These are phyloP conservation scores for Zychaea mexicana DNA, from an alignment of 371 early-diverging fungal species.

Conservation along the genomic window DNA sequence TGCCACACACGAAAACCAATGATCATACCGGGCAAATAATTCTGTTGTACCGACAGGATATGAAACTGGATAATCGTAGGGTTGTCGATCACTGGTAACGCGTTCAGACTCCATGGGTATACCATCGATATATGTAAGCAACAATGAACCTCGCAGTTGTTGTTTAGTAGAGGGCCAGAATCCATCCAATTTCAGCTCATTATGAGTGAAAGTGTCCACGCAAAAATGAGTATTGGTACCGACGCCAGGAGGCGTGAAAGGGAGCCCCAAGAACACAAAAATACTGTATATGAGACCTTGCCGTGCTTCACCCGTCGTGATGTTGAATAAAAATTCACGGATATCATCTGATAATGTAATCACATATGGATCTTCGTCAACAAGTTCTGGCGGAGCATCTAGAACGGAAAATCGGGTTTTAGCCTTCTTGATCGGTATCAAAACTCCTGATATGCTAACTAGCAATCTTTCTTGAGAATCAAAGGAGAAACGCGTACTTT, in stretches of 20 bases:
- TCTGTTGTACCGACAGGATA: slow-evolving; percentile 52
- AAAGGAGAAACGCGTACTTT: slow-evolving; percentile 7
- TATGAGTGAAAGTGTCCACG: slow-evolving; percentile 61
- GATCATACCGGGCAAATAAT: slow-evolving; percentile 35
- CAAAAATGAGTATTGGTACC: slow-evolving; percentile 52
- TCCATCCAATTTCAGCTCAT: slow-evolving; percentile 36
- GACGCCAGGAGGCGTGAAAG: slow-evolving; percentile 53
- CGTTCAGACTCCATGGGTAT: slow-evolving; percentile 51
- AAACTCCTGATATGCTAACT: neutral
- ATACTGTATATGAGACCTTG: slow-evolving; percentile 53
- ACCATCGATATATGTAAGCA: slow-evolving; percentile 40
- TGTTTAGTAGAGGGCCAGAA: slow-evolving; percentile 43
- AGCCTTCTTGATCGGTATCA: neutral
- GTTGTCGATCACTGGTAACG: slow-evolving; percentile 13
- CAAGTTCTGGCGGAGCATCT: slow-evolving; percentile 18
- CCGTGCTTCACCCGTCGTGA: slow-evolving; percentile 41
- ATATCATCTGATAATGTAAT: slow-evolving; percentile 77
- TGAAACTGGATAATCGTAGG: slow-evolving; percentile 47
- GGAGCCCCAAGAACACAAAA: slow-evolving; percentile 55
- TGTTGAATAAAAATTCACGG: slow-evolving; percentile 57
- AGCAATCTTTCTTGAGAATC: neutral
- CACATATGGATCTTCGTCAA: slow-evolving; percentile 71
- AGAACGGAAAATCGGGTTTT: too few species aligned
- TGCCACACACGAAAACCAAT: slow-evolving; percentile 40
- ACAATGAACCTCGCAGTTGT: slow-evolving; percentile 5